Conservation (phyloP, 2,329 filamentous ascomycete species). For the Penicillium sp. region DNA sequence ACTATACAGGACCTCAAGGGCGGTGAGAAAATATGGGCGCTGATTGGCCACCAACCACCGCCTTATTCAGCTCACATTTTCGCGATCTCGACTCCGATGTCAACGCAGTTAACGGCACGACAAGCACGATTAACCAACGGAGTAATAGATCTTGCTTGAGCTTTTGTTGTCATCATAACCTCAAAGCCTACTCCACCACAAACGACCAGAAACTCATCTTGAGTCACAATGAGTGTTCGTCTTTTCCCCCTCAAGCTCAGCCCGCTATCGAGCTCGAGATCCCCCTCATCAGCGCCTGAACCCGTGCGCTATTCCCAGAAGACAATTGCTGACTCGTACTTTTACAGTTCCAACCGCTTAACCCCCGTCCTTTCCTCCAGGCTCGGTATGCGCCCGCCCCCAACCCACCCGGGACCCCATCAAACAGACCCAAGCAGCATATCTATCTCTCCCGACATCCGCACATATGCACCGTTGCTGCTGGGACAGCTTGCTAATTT, state of each 20-base stretch:
- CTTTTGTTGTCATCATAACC: not conserved
- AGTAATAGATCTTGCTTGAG: conserved; percentile 3
- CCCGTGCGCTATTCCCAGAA: not conserved
- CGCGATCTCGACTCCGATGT: conserved; percentile 19
- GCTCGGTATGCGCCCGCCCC: conserved; percentile 58
- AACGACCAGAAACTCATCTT: not conserved
- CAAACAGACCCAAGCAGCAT: not conserved
- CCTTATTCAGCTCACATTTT: conserved; percentile 30
- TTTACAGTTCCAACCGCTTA: conserved; percentile 75
- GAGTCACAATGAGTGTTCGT: conserved; percentile 30
- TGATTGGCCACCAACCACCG: conserved; percentile 1
- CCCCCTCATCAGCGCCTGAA: not conserved
- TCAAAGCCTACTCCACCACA: not conserved
- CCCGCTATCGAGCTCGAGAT: conserved; percentile 8
- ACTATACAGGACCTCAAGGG: conserved; percentile 11
- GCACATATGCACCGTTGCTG: not conserved
- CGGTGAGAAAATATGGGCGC: conserved; percentile 15
- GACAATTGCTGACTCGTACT: conserved; percentile 5
- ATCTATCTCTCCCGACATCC: not conserved
- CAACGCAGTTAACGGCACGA: conserved; percentile 9
- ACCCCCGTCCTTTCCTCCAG: conserved; percentile 94
- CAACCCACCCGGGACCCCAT: not conserved
- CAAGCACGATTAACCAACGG: conserved; percentile 9
- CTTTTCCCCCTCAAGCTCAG: not conserved
- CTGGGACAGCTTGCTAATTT: not conserved